Evolutionary conservation across 768 basidiomycete genomes (phyloP).

Genomic region (Mycena sanguinolenta): DNA sequence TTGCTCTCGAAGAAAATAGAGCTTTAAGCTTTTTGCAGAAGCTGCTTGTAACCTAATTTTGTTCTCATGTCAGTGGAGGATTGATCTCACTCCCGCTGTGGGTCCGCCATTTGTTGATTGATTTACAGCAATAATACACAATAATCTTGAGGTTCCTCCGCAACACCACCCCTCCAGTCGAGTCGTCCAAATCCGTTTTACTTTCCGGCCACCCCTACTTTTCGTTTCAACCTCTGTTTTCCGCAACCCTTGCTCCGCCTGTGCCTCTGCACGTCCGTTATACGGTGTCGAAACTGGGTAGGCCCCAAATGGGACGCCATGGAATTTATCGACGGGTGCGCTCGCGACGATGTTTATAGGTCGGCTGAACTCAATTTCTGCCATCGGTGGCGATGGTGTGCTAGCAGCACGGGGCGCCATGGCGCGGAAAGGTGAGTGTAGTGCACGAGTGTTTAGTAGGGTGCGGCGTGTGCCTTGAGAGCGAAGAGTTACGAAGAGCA

Average conservation of each 20-base stretch:
- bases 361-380: not conserved
- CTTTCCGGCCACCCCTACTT: not conserved
- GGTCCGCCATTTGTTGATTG: not conserved
- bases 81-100: not conserved
- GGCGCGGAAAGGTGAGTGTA: slow-evolving; percentile 33
- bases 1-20: no score
- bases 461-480: slow-evolving; percentile 26
- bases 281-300: slow-evolving; percentile 33
- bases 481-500: slow-evolving; percentile 21
- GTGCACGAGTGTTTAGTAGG: slow-evolving; percentile 25
- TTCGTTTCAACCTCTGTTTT: not conserved
- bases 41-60: no score
- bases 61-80: not conserved
- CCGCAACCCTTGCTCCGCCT: not conserved
- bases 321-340: slow-evolving; percentile 25
- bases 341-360: slow-evolving; percentile 34
- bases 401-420: slow-evolving; percentile 25
- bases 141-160: not conserved
- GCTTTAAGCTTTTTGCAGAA: no score
- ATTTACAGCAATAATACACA: slow-evolving; percentile 27
- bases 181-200: not conserved
- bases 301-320: slow-evolving; percentile 35
- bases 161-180: not conserved
- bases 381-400: slow-evolving; percentile 1
- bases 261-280: not conserved